Conservation (phyloP, 2,329 filamentous ascomycete genomes). For the Cercospora janseana region DNA sequence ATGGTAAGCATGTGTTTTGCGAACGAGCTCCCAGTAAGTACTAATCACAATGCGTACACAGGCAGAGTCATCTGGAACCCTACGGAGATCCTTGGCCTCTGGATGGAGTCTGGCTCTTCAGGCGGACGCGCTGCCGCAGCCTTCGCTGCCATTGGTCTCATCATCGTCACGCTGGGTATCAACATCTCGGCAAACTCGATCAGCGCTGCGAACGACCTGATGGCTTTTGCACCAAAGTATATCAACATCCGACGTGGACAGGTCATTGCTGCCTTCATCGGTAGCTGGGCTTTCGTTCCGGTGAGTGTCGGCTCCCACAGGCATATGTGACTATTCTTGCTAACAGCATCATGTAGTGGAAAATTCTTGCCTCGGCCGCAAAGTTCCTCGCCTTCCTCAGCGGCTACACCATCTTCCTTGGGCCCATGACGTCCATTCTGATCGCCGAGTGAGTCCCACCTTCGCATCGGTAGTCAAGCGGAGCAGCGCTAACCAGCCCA, state of each 20-base stretch:
- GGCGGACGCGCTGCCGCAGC: conserved; percentile 31
- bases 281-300: conserved; percentile 41
- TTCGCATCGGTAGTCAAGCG: no score
- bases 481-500: background rate
- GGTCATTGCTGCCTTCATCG: conserved; percentile 39
- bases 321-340: background rate
- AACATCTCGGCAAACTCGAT: conserved; percentile 56
- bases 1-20: conserved; percentile 39
- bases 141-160: conserved; percentile 40
- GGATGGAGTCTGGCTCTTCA: conserved; percentile 27
- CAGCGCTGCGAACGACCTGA: conserved; percentile 55
- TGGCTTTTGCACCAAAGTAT: conserved; percentile 52
- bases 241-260: conserved; percentile 46
- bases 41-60: background rate
- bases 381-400: conserved; percentile 52
- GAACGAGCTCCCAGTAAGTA: background rate
- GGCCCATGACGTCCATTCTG: conserved; percentile 61
- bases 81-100: conserved; percentile 39
- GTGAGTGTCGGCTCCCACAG: background rate
- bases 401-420: conserved; percentile 64
- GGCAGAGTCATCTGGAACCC: conserved; percentile 37
- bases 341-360: conserved; percentile 30
- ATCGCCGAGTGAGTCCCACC: conserved; percentile 46
- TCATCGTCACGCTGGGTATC: conserved; percentile 54
- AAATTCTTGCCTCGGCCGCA: conserved; percentile 38